Percentiles rank a stretch among this genome's conserved stretches.
Conservation (phyloP, 225 moss, liverwort and hornwort genomes). For the Polytrichum commune region DNA sequence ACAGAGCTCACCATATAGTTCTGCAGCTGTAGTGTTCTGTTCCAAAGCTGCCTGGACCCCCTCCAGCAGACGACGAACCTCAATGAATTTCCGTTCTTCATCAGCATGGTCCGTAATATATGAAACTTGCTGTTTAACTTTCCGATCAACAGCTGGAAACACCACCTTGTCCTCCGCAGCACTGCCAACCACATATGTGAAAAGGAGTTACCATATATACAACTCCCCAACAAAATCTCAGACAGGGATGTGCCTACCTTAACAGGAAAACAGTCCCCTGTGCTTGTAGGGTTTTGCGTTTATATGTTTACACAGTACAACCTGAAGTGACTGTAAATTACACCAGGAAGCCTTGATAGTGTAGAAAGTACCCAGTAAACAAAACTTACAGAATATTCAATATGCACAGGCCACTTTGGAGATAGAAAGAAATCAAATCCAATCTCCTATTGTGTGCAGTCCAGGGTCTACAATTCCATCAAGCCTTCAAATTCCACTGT, state of each 20-base stretch:
- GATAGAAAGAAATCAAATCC: no score
- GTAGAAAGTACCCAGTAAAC: no score
- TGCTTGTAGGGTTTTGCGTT: no score
- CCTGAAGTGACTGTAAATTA: no score
- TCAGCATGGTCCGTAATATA: slow-evolving; percentile 41
- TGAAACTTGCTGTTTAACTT: slow-evolving; percentile 39
- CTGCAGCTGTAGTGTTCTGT: slow-evolving; percentile 25
- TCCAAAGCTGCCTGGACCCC: slow-evolving; percentile 39
- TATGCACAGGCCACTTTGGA: no score
- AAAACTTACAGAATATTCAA: no score
- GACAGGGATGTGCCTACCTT: not conserved
- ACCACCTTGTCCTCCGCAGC: slow-evolving; percentile 43
- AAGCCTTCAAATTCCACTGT: no score
- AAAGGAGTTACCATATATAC: slow-evolving; percentile 1
- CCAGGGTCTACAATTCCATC: no score
- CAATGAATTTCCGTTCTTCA: slow-evolving; percentile 58
- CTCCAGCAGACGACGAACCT: slow-evolving; percentile 48
- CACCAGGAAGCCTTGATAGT: no score
- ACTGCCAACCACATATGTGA: not conserved
- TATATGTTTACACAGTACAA: no score
- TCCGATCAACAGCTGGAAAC: slow-evolving; percentile 55
- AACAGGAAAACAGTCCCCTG: no score
- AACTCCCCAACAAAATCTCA: not conserved
- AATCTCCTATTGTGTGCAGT: no score
- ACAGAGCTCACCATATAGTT: slow-evolving; percentile 37